These are phyloP conservation scores for Cystobasidium tubakii DNA, from an alignment of 768 basidiomycete species.

Conservation along the genomic window DNA sequence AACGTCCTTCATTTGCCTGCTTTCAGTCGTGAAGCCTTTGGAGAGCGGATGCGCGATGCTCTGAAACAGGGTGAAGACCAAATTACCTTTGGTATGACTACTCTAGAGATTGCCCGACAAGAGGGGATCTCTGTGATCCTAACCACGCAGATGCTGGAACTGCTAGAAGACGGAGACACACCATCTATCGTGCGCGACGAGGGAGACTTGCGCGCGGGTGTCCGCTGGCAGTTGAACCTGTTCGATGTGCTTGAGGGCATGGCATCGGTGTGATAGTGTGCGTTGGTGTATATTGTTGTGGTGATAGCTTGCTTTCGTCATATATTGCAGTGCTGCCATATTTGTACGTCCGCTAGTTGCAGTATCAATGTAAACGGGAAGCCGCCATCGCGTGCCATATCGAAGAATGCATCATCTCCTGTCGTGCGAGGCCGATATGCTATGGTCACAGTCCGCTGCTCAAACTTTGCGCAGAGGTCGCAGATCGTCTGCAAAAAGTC, in stretches of 20 bases:
- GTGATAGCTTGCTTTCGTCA: too few species aligned
- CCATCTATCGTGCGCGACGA: slow-evolving; percentile 24
- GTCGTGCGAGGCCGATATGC: slow-evolving; percentile 42
- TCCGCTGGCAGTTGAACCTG: slow-evolving; percentile 22
- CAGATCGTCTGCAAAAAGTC: slow-evolving; percentile 41
- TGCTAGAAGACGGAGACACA: slow-evolving; percentile 56
- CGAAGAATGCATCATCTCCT: slow-evolving; percentile 43
- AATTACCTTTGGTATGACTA: slow-evolving; percentile 50
- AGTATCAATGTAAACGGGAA: slow-evolving; percentile 35
- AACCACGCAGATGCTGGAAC: slow-evolving; percentile 68
- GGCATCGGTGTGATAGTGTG: not conserved
- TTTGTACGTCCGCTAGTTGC: slow-evolving; percentile 39
- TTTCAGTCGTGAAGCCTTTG: slow-evolving; percentile 65
- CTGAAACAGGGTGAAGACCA: slow-evolving; percentile 49
- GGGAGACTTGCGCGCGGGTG: slow-evolving; percentile 19
- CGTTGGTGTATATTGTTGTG: not conserved
- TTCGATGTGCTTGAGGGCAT: slow-evolving; percentile 4
- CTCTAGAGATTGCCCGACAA: slow-evolving; percentile 64
- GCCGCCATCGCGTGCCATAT: slow-evolving; percentile 22
- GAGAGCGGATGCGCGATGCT: slow-evolving; percentile 59
- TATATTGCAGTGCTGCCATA: slow-evolving; percentile 34
- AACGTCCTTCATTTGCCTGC: slow-evolving; percentile 76
- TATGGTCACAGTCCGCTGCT: slow-evolving; percentile 29
- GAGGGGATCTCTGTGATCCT: slow-evolving; percentile 70
- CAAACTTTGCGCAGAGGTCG: not conserved